Base-by-base conservation (phyloP, 1,139 yeast species). In the Zygotorulaspora mrakii region DNA sequence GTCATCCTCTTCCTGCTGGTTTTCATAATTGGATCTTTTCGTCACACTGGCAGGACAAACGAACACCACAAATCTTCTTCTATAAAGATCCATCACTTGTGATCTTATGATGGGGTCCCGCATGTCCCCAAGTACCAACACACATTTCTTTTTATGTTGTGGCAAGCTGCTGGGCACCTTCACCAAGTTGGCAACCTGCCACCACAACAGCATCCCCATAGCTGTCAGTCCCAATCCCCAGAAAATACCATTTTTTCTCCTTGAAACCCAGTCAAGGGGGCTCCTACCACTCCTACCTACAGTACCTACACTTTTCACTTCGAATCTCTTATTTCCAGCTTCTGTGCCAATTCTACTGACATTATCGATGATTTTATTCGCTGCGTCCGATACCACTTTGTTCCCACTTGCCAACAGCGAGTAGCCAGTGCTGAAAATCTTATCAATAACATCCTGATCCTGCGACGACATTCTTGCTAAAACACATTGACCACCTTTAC, bases 101-200 rank as follows among this genome's bases (percentile, higher is more conserved):
- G 56, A 50, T 33, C 65, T 52, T 4, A 61, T 50, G 6, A 62
- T 54, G 3, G 66, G 65, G 43, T 62, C 66, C 16, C 53, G 54
- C 53, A 57, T 55, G 38, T 60, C 59, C 1, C 66, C 66, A 7
- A 62, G 43, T 3, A 62, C 49, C 30, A 62, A 42, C 3, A 59
- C 53, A 34, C 55, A 51, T 28, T 49, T 44, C 3, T 48, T 37
- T 31, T 55, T 55, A 18, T 45, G 41, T 23, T 50, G 46, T 8
- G 52, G 47, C 24, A 58, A 30, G 31, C 49, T 53, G 13, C 42
- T 39, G 7, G 61, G 55, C n/a, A 50, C 26, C 2, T 18, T 23
- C n/a, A 48, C 26, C 5, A 46, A 33, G 17, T 40, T 37, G 13
- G 31, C 23, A 11, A 40, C 24, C 27, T 43, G 47, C 54, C 54